Percentiles rank a stretch among this genome's conserved stretches.
Evolutionary conservation across 495 filamentous ascomycete genomes (phyloP).

Genomic region (Aspergillus haitiensis): DNA sequence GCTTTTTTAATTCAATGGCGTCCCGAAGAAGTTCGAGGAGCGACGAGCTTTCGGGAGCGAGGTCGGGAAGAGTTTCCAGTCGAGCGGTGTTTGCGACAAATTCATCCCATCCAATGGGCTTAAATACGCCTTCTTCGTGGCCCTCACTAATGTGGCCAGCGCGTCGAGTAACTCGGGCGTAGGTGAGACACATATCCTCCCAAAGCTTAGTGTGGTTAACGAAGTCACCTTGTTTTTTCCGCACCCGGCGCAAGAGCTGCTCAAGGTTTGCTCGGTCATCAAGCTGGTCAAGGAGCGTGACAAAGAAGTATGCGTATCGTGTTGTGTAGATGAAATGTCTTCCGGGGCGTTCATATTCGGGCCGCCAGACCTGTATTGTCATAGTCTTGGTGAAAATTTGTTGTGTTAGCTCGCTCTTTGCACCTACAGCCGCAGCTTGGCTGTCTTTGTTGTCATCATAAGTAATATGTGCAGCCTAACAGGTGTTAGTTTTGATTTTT

Average conservation of each 20-base stretch:
- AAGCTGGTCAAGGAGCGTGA: slow-evolving; percentile 68
- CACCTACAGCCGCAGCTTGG: slow-evolving; percentile 52
- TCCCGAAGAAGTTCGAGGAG: slow-evolving; percentile 77
- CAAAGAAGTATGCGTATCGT: slow-evolving; percentile 82
- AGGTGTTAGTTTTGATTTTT: slow-evolving; percentile 21
- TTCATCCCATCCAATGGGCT: slow-evolving; percentile 72
- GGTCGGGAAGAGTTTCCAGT: slow-evolving; percentile 53
- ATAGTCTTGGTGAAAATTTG: slow-evolving; percentile 95
- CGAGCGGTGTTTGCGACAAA: slow-evolving; percentile 64
- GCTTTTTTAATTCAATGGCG: slow-evolving; percentile 82
- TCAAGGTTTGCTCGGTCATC: slow-evolving; percentile 81
- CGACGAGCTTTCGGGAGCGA: slow-evolving; percentile 37
- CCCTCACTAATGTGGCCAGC: slow-evolving; percentile 63
- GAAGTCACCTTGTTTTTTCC: slow-evolving; percentile 80
- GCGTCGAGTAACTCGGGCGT: slow-evolving; percentile 72
- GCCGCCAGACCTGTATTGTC: slow-evolving; percentile 93
- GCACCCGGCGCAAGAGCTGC: slow-evolving; percentile 73
- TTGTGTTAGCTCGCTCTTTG: slow-evolving; percentile 75
- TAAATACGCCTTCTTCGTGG: slow-evolving; percentile 77
- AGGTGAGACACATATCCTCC: slow-evolving; percentile 73
- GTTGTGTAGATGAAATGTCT: slow-evolving; percentile 93
- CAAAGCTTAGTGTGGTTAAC: slow-evolving; percentile 83
- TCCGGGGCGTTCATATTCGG: slow-evolving; percentile 85
- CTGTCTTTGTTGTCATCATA: slow-evolving; percentile 57
- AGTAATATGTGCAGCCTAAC: slow-evolving; percentile 66